Base-by-base conservation (phyloP, 352 stramenopile genomes). In the Phytophthora sp. region DNA sequence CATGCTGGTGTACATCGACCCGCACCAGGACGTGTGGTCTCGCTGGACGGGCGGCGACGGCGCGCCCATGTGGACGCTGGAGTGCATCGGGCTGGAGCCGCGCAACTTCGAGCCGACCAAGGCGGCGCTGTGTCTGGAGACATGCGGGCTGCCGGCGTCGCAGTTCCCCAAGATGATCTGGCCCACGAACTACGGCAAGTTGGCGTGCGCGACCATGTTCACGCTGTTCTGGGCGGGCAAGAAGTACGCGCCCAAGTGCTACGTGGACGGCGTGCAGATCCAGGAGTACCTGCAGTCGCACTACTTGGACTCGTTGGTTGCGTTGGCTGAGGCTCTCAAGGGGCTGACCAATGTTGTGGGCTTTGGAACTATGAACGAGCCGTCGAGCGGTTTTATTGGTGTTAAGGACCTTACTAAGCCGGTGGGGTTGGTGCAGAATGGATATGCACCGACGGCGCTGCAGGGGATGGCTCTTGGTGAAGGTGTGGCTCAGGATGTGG, bases 1-100 rank as follows among this genome's bases (percentile, higher is more conserved):
- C 26, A 76, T 97, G 50, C 72, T 71, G 20, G 70, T 97, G 30
- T 96, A 92, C 62, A 85, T 97, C 18, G 87, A 97, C 46, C 87
- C 85, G n/a, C 91, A 97, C 52, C 91, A 97, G 69, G 91, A 97
- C 54, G 89, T 96, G 21, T 97, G 89, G 89, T 94, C 82, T 5
- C 73, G 89, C 3, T 97, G 77, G 73, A 96, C 88, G 0, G 91
- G 91, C 32, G 90, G 91, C 1, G 89, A 97, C 57, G 91, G 90
- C 9, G 88, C 91, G 3, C 91, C 89, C 0, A 59, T 94, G 44
- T 97, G 91, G 91, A 97, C 91, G 11, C 79, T 97, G 5, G 77
- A 92, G 49, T 53, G 71, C 27, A 64, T 93, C 2, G 91, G 89
- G 7, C 79, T 97, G 8, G 74, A 95, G 41, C 80, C 89, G 15